phyloP scores from a whole-genome alignment of 2,329 filamentous ascomycete species.

The Nemania diffusa region DNA sequence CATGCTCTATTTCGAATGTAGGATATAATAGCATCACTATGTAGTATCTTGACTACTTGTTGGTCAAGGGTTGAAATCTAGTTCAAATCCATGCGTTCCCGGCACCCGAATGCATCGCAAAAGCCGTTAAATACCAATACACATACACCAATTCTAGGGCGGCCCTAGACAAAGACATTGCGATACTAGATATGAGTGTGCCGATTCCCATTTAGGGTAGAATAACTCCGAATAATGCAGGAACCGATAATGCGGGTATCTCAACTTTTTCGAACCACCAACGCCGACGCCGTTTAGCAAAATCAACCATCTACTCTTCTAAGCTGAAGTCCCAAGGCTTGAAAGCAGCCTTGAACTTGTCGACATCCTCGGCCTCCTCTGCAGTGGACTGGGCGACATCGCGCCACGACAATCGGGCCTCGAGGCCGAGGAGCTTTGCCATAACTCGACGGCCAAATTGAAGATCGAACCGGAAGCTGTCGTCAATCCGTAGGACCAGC shows the following conservation, averaged over 20 bases:
- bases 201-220: conserved; percentile 9
- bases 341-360: conserved; percentile 83
- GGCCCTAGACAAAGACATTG: neutral
- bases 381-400: conserved; percentile 80
- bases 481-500: conserved; percentile 77
- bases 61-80: neutral
- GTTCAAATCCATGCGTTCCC: neutral
- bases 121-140: conserved; percentile 3
- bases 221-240: conserved; percentile 35
- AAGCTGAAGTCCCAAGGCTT: conserved; percentile 85
- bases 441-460: conserved; percentile 90
- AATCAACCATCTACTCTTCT: conserved; percentile 41
- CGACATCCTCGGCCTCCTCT: conserved; percentile 83
- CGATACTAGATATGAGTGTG: neutral
- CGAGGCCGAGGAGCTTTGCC: conserved; percentile 85
- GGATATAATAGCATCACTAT: neutral
- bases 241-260: conserved; percentile 45
- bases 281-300: conserved; percentile 35
- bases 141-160: neutral
- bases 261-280: conserved; percentile 31
- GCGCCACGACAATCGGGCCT: conserved; percentile 84
- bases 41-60: neutral
- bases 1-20: neutral
- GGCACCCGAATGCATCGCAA: conserved; percentile 1
- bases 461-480: conserved; percentile 82